Evolutionary conservation across 2,329 filamentous ascomycete genomes (phyloP).

Genomic region (Microdochium paspali): DNA sequence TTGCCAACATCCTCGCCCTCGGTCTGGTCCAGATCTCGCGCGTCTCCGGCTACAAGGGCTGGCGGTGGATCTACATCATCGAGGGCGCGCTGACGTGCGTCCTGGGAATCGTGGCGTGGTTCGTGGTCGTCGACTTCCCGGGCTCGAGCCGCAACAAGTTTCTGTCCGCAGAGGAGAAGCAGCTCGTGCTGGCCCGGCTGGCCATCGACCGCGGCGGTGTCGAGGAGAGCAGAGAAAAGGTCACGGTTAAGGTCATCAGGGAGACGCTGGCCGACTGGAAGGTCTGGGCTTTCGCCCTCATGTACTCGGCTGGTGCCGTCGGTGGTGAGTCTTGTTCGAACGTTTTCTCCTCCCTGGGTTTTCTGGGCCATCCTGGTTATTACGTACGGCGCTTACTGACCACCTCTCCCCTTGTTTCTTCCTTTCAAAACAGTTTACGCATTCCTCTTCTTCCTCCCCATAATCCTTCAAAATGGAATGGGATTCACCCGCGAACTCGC

Average conservation of each 20-base stretch:
- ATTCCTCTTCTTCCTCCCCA: constrained; percentile 13
- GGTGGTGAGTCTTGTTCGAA: neutral
- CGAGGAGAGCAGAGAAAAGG: constrained; percentile 5
- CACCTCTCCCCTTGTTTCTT: neutral
- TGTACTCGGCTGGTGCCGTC: constrained; percentile 11
- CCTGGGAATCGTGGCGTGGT: constrained; percentile 19
- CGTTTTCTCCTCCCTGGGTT: constrained; percentile 45
- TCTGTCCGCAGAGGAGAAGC: constrained; percentile 27
- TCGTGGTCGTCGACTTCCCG: constrained; percentile 37
- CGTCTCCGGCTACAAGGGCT: constrained; percentile 29
- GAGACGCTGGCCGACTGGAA: constrained; percentile 10
- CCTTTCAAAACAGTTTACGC: constrained; percentile 23
- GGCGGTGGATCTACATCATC: constrained; percentile 38
- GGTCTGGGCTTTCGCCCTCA: constrained; percentile 11
- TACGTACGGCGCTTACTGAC: constrained; percentile 25
- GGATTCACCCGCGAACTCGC: constrained; percentile 11
- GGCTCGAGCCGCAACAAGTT: constrained; percentile 28
- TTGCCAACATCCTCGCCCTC: constrained; percentile 12
- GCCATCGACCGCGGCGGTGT: constrained; percentile 14
- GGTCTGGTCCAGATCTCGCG: constrained; percentile 29
- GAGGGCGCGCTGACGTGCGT: constrained; percentile 25
- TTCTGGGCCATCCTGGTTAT: no score
- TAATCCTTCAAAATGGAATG: constrained; percentile 11
- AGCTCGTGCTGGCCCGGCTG: constrained; percentile 16
- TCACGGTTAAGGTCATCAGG: constrained; percentile 9